Evolutionary conservation across 768 basidiomycete genomes (phyloP).

Genomic region (Pulveroboletus sp.): DNA sequence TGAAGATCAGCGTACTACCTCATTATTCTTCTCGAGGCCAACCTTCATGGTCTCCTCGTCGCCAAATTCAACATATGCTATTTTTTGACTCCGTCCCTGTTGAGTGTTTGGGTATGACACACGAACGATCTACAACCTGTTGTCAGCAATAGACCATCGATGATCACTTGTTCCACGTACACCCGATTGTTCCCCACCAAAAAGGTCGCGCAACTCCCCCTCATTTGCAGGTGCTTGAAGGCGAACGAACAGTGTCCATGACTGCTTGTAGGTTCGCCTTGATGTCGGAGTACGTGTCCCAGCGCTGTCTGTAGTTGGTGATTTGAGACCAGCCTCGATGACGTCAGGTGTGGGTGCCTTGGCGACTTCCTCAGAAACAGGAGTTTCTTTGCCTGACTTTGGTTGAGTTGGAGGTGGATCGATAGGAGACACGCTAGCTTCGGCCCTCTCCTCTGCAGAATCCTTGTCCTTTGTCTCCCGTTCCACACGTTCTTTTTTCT

Average conservation of each 20-base stretch:
- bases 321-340: slow-evolving; percentile 40
- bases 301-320: slow-evolving; percentile 52
- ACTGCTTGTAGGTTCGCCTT: slow-evolving; percentile 58
- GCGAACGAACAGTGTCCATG: slow-evolving; percentile 84
- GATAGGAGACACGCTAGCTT: slow-evolving; percentile 25
- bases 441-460: slow-evolving; percentile 31
- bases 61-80: slow-evolving; percentile 87
- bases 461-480: slow-evolving; percentile 38
- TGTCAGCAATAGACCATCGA: not conserved
- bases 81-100: slow-evolving; percentile 46
- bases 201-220: slow-evolving; percentile 69
- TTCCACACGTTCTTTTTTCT: slow-evolving; percentile 50
- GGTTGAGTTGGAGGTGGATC: slow-evolving; percentile 19
- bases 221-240: slow-evolving; percentile 53
- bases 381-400: slow-evolving; percentile 40
- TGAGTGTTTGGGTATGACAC: slow-evolving; percentile 53
- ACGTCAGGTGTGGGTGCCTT: slow-evolving; percentile 26
- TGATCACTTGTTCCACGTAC: slow-evolving; percentile 38
- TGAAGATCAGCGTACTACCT: slow-evolving; percentile 40
- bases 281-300: slow-evolving; percentile 71
- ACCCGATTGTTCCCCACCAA: slow-evolving; percentile 62
- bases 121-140: slow-evolving; percentile 52
- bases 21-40: slow-evolving; percentile 68
- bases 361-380: slow-evolving; percentile 24
- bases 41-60: slow-evolving; percentile 82